Evolutionary conservation across 768 basidiomycete species (phyloP), one percentile per base, ranked within the genome.

Genomic region (Cystofilobasidium ferigula): DNA sequence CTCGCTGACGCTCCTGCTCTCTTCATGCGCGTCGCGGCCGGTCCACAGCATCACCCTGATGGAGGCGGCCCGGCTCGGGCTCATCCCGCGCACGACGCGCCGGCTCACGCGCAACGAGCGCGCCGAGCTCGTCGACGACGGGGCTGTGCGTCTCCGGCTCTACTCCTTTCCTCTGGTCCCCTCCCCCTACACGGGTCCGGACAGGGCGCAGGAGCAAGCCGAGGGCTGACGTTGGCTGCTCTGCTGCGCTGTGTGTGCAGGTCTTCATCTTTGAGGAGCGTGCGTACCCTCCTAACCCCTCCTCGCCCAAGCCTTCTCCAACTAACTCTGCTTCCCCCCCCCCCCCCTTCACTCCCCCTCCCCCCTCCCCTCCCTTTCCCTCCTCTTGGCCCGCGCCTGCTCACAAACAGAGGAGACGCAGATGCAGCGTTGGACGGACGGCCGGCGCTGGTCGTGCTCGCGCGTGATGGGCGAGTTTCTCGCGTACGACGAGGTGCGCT

Each of bases 371-470:
- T 14, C 40, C 16, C 40, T 18, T 3, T 42, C 40, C 4, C 3
- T 6, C 40, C 7, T 18, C 20, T 14, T 18, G 40, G 14, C 20
- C 40, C n/a, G n/a, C n/a, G n/a, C n/a, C n/a, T n/a, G n/a, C n/a
- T n/a, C n/a, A n/a, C n/a, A n/a, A 18, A 42, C 40, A 47, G 45
- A 54, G 51, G 51, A 54, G 30, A 54, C 51, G 51, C 51, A 54
- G 51, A 54, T 54, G 51, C 51, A 54, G 30, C 51, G 51, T 10
- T 54, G 51, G 51, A 54, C 51, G 14, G 51, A 54, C 30, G 51
- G 51, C 13, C 51, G 51, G 3, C 28, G 51, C 1, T 54, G 51
- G 51, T 54, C 51, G 1, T 54, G 51, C 51, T 54, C 51, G 28
- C 26, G 51, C 14, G 51, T 54, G 9, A 54, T 54, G 51, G 51